Percentiles rank a stretch among this genome's conserved stretches.
These are phyloP conservation scores for Cochlearia excelsa DNA, from an alignment of 345 rosid genomes.

Conservation along the genomic window DNA sequence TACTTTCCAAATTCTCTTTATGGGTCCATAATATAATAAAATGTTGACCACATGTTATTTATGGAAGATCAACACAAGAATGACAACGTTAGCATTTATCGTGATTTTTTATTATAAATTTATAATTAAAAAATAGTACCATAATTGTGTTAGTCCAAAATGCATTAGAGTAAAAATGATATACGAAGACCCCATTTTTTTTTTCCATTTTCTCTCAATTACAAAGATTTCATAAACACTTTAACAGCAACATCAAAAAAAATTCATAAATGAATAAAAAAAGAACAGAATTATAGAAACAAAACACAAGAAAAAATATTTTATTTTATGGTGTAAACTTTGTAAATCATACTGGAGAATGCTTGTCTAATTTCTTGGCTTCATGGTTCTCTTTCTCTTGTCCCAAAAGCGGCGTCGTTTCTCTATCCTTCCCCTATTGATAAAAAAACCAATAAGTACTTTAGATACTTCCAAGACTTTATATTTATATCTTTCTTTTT, in stretches of 20 bases:
- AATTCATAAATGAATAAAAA: constrained; percentile 25
- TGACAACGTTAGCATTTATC: not conserved
- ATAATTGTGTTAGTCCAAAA: too few species aligned
- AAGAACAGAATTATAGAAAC: constrained; percentile 7
- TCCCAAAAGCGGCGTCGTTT: constrained; percentile 56
- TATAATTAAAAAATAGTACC: too few species aligned
- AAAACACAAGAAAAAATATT: constrained; percentile 1
- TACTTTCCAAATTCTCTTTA: constrained; percentile 8
- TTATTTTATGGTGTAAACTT: not conserved
- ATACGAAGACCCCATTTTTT: constrained; percentile 8
- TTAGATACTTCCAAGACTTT: not conserved
- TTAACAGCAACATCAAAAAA: not conserved
- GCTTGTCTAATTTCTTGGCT: constrained; percentile 59
- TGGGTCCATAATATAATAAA: constrained; percentile 15
- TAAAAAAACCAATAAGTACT: not conserved
- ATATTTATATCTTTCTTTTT: not conserved
- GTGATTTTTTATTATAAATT: too few species aligned
- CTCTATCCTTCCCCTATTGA: constrained; percentile 73
- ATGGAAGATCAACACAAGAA: constrained; percentile 3
- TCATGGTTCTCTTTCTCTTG: constrained; percentile 76
- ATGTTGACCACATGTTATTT: not conserved
- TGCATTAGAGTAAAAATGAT: not conserved
- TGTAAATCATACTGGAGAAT: constrained; percentile 54
- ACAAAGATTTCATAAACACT: constrained; percentile 28
- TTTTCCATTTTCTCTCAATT: constrained; percentile 12